Evolutionary conservation across 2,329 filamentous ascomycete genomes (phyloP).

Genomic region (Cladosporium sp.): DNA sequence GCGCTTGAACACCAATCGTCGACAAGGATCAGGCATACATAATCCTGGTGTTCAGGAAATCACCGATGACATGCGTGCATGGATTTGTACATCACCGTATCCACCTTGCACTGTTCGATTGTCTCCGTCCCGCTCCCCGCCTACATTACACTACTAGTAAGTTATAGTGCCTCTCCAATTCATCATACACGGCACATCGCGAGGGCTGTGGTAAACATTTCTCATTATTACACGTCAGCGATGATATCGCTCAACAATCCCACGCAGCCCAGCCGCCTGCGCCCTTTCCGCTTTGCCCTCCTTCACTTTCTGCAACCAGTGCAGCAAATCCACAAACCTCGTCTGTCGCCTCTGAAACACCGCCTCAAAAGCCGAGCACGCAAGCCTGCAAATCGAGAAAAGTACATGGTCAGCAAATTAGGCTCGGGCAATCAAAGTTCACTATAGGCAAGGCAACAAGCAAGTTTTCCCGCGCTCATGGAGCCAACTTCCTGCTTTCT

Average conservation of each 20-base stretch:
- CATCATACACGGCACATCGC: neutral
- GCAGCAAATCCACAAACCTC: conserved; percentile 58
- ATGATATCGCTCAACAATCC: conserved; percentile 13
- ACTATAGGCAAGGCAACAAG: too few relatives aligned
- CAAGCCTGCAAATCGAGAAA: conserved; percentile 49
- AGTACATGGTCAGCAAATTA: neutral
- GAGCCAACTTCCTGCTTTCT: neutral
- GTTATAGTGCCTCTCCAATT: too few relatives aligned
- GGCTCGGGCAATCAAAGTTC: neutral
- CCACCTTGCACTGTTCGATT: neutral
- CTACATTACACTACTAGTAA: neutral
- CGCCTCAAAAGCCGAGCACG: conserved; percentile 63
- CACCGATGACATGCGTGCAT: conserved; percentile 8
- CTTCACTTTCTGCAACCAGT: conserved; percentile 57
- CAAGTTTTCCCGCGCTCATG: neutral
- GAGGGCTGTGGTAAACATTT: neutral
- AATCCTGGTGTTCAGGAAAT: neutral
- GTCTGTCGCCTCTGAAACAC: conserved; percentile 71
- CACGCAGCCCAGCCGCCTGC: conserved; percentile 30
- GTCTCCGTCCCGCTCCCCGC: neutral
- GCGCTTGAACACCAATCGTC: neutral
- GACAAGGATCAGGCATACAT: neutral
- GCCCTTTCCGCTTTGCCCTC: conserved; percentile 24
- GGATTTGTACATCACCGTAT: neutral
- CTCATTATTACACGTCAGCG: neutral